These are phyloP conservation scores for Pseudogymnoascus sp. DNA, from an alignment of 2,329 filamentous ascomycete genomes.

Conservation along the genomic window DNA sequence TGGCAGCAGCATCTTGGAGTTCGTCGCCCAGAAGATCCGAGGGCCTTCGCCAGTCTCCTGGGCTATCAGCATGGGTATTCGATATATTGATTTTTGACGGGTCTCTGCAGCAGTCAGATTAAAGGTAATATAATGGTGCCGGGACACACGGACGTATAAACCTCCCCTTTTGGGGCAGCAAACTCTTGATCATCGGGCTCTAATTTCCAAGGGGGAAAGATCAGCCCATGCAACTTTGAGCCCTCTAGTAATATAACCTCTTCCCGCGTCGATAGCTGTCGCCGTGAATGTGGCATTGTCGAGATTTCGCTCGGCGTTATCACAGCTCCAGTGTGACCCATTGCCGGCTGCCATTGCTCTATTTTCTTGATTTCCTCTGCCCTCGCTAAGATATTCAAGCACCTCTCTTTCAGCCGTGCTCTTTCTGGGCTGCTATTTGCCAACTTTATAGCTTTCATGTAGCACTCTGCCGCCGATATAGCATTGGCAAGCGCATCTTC, in stretches of 20 bases:
- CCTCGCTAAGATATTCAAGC: constrained; percentile 57
- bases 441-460: constrained; percentile 66
- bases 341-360: constrained; percentile 17
- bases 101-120: constrained; percentile 48
- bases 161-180: constrained; percentile 36
- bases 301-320: constrained; percentile 7
- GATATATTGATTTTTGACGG: constrained; percentile 63
- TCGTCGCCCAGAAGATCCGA: constrained; percentile 46
- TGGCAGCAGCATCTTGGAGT: constrained; percentile 6
- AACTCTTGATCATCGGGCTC: constrained; percentile 57
- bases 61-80: constrained; percentile 61
- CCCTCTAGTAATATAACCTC: constrained; percentile 68
- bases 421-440: constrained; percentile 55
- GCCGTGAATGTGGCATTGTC: constrained; percentile 38
- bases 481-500: constrained; percentile 64
- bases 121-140: constrained; percentile 8
- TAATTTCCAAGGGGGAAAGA: constrained; percentile 78
- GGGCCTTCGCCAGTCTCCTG: constrained; percentile 77
- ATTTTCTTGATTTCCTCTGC: constrained; percentile 67
- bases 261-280: constrained; percentile 60
- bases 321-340: constrained; percentile 14
- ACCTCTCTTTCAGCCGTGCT: constrained; percentile 57
- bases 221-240: constrained; percentile 71
- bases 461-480: constrained; percentile 69
- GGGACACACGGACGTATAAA: constrained; percentile 52